These are phyloP conservation scores for Kazachstania taianensis DNA, from an alignment of 805 yeast genomes.

Conservation along the genomic window DNA sequence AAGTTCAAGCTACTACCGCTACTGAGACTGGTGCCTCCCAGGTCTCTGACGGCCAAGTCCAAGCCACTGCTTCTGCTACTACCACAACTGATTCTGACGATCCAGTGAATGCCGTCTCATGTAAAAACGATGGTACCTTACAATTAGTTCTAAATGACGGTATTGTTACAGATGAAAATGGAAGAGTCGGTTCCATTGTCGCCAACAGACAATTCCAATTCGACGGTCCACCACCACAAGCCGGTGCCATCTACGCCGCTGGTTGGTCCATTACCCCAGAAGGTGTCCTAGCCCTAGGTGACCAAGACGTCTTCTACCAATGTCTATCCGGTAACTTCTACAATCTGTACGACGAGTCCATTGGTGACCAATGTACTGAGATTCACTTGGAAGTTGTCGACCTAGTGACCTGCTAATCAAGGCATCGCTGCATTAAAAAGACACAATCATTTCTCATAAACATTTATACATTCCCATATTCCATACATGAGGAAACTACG, in stretches of 20 bases:
- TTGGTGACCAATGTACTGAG: slow-evolving; percentile 46
- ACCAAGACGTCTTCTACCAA: slow-evolving; percentile 45
- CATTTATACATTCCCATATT: too few relatives aligned
- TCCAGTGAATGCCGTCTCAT: slow-evolving; percentile 26
- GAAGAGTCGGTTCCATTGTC: slow-evolving; percentile 58
- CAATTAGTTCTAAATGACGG: slow-evolving; percentile 38
- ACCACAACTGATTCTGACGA: slow-evolving; percentile 20
- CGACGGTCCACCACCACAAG: slow-evolving; percentile 67
- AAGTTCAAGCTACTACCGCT: slow-evolving; percentile 36
- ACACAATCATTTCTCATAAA: too few relatives aligned
- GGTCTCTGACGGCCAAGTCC: slow-evolving; percentile 22
- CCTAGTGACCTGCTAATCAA: slow-evolving; percentile 31
- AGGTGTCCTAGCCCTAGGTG: slow-evolving; percentile 48
- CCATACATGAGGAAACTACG: too few relatives aligned
- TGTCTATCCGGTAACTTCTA: slow-evolving; percentile 56
- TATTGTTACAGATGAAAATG: slow-evolving; percentile 40
- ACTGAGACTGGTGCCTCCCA: slow-evolving; percentile 23
- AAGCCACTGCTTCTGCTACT: slow-evolving; percentile 19
- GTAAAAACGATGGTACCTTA: slow-evolving; percentile 36
- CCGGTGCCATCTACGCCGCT: slow-evolving; percentile 48
- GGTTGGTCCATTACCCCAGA: slow-evolving; percentile 45
- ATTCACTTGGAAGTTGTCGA: slow-evolving; percentile 44
- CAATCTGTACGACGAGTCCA: slow-evolving; percentile 49
- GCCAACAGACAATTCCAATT: slow-evolving; percentile 65
- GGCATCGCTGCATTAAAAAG: too few relatives aligned